Conservation (phyloP, 805 yeast species). For the Wickerhamiella shivajii region DNA sequence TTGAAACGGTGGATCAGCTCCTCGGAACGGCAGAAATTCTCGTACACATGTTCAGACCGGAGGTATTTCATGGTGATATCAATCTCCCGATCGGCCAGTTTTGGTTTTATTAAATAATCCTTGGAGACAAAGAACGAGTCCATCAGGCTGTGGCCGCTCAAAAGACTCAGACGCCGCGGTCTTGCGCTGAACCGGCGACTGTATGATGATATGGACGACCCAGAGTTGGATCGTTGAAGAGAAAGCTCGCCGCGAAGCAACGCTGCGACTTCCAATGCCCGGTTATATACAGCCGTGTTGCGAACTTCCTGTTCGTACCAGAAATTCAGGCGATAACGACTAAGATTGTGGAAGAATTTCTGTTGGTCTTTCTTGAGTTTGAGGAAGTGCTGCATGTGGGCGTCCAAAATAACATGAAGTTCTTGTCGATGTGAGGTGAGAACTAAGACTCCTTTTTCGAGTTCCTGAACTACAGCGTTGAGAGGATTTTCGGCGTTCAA, state of each 20-base stretch:
- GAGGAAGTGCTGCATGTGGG: background rate
- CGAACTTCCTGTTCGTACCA: constrained; percentile 20
- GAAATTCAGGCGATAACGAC: constrained; percentile 6
- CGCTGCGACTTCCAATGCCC: constrained; percentile 6
- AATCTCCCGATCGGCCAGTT: constrained; percentile 25
- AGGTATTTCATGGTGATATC: constrained; percentile 21
- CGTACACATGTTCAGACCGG: constrained; percentile 21
- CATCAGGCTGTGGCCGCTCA: constrained; percentile 15
- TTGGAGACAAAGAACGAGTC: constrained; percentile 22
- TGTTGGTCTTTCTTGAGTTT: background rate
- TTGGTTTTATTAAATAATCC: constrained; percentile 19
- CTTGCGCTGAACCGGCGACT: constrained; percentile 15
- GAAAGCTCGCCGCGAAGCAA: constrained; percentile 8
- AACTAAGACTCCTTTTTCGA: constrained; percentile 3
- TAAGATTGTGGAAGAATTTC: background rate
- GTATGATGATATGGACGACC: constrained; percentile 13
- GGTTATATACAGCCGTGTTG: constrained; percentile 6
- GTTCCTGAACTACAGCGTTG: constrained; percentile 3
- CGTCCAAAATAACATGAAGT: constrained; percentile 1
- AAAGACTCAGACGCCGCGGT: constrained; percentile 19
- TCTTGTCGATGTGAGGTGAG: constrained; percentile 3
- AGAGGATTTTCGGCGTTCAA: constrained; percentile 1
- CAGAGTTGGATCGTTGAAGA: constrained; percentile 16
- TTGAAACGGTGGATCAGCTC: constrained; percentile 25
- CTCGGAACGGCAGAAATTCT: constrained; percentile 25